These are phyloP conservation scores for Cyanidiococcus yangmingshanensis DNA, from an alignment of 23 red algal genomes.

Conservation along the genomic window DNA sequence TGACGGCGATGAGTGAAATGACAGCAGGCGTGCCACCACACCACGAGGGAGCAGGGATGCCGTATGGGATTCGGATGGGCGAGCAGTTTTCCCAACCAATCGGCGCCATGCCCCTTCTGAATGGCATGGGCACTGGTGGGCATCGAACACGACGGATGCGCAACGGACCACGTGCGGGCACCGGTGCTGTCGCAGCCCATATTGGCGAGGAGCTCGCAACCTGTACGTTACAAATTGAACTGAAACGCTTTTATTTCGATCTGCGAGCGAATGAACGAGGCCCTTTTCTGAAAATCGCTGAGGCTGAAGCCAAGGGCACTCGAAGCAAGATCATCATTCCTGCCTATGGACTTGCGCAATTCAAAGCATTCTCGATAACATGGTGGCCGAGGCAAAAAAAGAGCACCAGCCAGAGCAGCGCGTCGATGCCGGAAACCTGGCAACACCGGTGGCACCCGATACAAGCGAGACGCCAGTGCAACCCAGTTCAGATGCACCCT, in stretches of 20 bases:
- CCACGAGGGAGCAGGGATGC: not conserved
- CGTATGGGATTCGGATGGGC: not conserved
- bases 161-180: not conserved
- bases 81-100: not conserved
- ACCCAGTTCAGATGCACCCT: not conserved
- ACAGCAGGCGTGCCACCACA: not conserved
- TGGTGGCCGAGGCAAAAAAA: not conserved
- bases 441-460: not conserved
- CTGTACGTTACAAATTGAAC: conserved; percentile 4
- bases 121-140: not conserved
- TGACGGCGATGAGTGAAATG: not conserved
- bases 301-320: conserved; percentile 7
- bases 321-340: conserved; percentile 16
- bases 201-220: conserved; percentile 7
- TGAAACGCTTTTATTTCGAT: conserved; percentile 19
- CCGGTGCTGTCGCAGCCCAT: not conserved
- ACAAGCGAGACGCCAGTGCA: not conserved
- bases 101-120: not conserved
- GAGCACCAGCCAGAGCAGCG: not conserved
- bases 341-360: not conserved
- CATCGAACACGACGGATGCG: not conserved
- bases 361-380: not conserved
- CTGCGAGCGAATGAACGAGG: conserved; percentile 10
- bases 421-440: not conserved
- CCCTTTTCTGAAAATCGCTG: conserved; percentile 12